These are phyloP conservation scores for Neocatenulostroma microsporum DNA, from an alignment of 2,329 filamentous ascomycete genomes.

Conservation along the genomic window DNA sequence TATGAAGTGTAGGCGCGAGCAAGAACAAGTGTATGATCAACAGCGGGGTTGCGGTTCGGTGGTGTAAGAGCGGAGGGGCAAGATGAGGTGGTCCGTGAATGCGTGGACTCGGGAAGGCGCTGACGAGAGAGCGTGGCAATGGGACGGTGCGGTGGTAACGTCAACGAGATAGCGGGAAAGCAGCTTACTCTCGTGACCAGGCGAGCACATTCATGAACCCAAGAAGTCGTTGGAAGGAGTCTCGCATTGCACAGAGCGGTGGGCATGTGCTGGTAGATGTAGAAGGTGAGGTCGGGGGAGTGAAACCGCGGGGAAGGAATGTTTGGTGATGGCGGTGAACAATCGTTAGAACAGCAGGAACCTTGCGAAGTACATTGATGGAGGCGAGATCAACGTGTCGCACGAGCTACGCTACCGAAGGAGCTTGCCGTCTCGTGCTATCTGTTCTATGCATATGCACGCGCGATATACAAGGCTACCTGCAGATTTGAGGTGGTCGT, in stretches of 20 bases:
- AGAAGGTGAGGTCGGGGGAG: background rate
- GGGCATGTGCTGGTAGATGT: background rate
- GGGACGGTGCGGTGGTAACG: background rate
- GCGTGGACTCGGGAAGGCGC: too few relatives aligned
- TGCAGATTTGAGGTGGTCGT: too few relatives aligned
- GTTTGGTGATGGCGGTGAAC: too few relatives aligned
- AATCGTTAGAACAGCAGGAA: too few relatives aligned
- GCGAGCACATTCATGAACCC: background rate
- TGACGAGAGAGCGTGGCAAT: background rate
- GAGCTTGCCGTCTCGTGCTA: too few relatives aligned
- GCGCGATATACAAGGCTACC: too few relatives aligned
- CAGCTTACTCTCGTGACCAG: background rate
- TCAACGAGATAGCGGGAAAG: background rate
- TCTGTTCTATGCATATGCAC: too few relatives aligned
- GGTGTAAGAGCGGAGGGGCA: background rate
- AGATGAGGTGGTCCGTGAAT: background rate
- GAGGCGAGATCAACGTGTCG: too few relatives aligned
- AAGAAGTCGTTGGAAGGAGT: background rate
- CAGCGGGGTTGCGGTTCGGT: background rate
- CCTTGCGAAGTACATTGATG: too few relatives aligned
- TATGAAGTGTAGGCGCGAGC: too few relatives aligned
- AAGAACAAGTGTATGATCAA: background rate
- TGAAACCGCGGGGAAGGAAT: too few relatives aligned
- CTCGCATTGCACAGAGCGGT: background rate
- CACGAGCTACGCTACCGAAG: too few relatives aligned